Percentiles rank a stretch among this genome's conserved stretches.
Conservation (phyloP, 208 protist genomes). For the Porcisia hertigi region DNA sequence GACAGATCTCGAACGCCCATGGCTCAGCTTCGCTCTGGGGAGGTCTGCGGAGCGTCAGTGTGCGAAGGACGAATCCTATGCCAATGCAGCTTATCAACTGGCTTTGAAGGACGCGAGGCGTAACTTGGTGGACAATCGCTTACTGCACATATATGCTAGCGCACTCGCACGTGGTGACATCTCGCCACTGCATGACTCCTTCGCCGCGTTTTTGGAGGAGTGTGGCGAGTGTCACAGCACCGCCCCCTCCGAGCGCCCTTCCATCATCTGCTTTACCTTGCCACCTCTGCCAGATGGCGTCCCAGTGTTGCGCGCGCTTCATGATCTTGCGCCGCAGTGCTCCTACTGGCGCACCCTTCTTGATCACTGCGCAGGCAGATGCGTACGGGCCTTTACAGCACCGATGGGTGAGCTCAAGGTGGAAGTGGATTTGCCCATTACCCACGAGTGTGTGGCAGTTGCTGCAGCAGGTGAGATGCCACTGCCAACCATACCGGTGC, state of each 20-base stretch:
- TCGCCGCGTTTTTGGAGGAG: conserved; percentile 77
- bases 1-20: conserved; percentile 62
- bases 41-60: background rate
- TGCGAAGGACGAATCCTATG: background rate
- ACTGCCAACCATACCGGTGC: conserved; percentile 25
- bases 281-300: conserved; percentile 9
- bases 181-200: conserved; percentile 43
- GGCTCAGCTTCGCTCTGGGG: conserved; percentile 35
- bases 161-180: conserved; percentile 52
- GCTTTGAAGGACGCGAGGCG: conserved; percentile 64
- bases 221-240: conserved; percentile 76
- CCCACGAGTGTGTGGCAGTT: conserved; percentile 63
- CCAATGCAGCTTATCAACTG: conserved; percentile 21
- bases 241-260: conserved; percentile 34
- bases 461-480: conserved; percentile 3
- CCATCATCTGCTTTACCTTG: conserved; percentile 55
- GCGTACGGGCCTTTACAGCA: conserved; percentile 27
- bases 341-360: conserved; percentile 81
- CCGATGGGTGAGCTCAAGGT: conserved; percentile 56
- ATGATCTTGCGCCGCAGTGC: conserved; percentile 59
- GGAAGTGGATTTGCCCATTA: conserved; percentile 45
- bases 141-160: conserved; percentile 64
- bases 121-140: conserved; percentile 61
- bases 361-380: conserved; percentile 8
- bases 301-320: conserved; percentile 28